Evolutionary conservation across 495 filamentous ascomycete species (phyloP).

Genomic region (Aspergillus haitiensis): DNA sequence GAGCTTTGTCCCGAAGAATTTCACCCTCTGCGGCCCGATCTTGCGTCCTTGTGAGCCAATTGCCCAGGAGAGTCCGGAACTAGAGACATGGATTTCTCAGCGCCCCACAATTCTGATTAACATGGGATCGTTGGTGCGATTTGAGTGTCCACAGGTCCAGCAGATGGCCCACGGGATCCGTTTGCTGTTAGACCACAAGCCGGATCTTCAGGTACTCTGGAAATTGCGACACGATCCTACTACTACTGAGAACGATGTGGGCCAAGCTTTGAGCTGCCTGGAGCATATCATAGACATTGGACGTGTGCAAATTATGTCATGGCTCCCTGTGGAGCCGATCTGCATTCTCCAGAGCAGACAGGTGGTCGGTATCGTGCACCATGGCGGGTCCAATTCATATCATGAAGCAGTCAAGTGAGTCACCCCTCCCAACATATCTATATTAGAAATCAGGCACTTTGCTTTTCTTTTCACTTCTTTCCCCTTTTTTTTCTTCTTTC

Average conservation of each 20-base stretch:
- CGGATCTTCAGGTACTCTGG: slow-evolving; percentile 44
- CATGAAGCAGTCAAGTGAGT: slow-evolving; percentile 41
- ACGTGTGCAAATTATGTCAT: slow-evolving; percentile 32
- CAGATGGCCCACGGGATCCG: slow-evolving; percentile 40
- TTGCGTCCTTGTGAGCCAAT: slow-evolving; percentile 20
- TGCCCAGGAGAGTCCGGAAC: slow-evolving; percentile 26
- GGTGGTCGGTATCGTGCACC: slow-evolving; percentile 44
- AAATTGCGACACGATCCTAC: slow-evolving; percentile 31
- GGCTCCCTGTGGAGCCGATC: slow-evolving; percentile 41
- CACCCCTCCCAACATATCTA: neutral
- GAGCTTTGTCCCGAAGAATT: slow-evolving; percentile 12
- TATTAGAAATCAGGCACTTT: too few relatives aligned
- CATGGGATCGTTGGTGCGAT: slow-evolving; percentile 30
- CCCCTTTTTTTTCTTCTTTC: too few relatives aligned
- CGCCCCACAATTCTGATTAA: slow-evolving; percentile 43
- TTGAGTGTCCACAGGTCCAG: slow-evolving; percentile 14
- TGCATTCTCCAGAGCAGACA: slow-evolving; percentile 36
- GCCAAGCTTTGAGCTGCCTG: neutral
- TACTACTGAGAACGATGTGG: neutral
- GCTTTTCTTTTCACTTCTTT: too few relatives aligned
- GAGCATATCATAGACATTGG: neutral
- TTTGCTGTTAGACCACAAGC: slow-evolving; percentile 26
- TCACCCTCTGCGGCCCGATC: slow-evolving; percentile 28
- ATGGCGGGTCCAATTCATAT: slow-evolving; percentile 48
- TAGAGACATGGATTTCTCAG: slow-evolving; percentile 35